Evolutionary conservation across 305 asterid genomes (phyloP).

Genomic region (Solanum hybrid): DNA sequence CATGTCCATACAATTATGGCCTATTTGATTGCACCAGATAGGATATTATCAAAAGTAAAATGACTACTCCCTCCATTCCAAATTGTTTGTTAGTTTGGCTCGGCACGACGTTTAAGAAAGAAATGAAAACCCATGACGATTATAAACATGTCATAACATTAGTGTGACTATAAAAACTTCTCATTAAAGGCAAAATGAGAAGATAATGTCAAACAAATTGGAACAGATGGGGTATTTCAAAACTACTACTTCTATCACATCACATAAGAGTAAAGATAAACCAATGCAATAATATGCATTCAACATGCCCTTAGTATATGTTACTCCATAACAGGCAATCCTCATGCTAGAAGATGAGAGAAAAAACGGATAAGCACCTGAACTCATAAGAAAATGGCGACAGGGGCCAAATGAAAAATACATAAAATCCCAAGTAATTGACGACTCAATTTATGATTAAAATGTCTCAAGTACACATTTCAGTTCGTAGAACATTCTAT

Average conservation of each 20-base stretch:
- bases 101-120: no score
- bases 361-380: background rate
- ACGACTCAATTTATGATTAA: background rate
- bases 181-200: background rate
- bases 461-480: background rate
- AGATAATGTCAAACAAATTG: background rate
- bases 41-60: background rate
- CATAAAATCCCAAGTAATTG: background rate
- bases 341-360: background rate
- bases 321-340: background rate
- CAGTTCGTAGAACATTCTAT: background rate
- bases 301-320: background rate
- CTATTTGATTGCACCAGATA: background rate
- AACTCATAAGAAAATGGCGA: background rate
- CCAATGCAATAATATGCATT: background rate
- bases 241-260: no score
- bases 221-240: background rate
- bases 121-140: background rate
- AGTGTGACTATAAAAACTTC: background rate
- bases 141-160: background rate
- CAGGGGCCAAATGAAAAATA: background rate
- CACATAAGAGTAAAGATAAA: background rate
- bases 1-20: background rate
- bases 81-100: background rate
- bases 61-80: no score